phyloP scores from a whole-genome alignment of 331 rosid genomes.

The Phaseolus coccineus region DNA sequence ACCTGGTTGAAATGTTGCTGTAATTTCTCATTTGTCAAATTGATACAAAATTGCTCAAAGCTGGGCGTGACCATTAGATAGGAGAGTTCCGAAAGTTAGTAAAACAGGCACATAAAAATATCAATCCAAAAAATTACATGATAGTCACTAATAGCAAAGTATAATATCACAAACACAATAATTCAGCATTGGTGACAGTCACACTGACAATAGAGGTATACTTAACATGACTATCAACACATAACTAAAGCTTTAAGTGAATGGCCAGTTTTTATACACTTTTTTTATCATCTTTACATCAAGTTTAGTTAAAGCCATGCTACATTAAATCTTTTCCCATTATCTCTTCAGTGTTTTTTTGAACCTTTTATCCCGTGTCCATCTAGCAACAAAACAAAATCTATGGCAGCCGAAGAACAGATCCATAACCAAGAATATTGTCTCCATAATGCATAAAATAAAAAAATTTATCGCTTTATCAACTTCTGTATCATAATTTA shows the following conservation, averaged over 20 bases:
- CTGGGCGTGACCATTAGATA: constrained; percentile 56
- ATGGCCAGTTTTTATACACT: background rate
- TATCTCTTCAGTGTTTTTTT: background rate
- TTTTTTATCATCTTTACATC: background rate
- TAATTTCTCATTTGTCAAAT: constrained; percentile 92
- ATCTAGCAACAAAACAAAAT: constrained; percentile 16
- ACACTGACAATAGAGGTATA: background rate
- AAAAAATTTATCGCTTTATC: background rate
- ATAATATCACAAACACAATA: background rate
- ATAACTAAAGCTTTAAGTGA: background rate
- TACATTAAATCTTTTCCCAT: background rate
- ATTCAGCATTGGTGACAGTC: background rate
- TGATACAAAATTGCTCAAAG: constrained; percentile 94
- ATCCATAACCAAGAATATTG: background rate
- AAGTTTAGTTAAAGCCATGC: background rate
- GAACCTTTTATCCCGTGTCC: background rate
- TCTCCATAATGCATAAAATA: background rate
- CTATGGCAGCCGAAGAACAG: background rate
- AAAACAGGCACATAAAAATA: background rate
- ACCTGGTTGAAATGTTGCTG: constrained; percentile 99
- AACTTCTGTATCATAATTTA: constrained; percentile 34
- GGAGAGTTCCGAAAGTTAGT: constrained; percentile 35
- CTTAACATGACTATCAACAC: background rate
- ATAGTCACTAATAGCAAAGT: background rate
- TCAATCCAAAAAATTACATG: constrained; percentile 8